These are phyloP conservation scores for Vachellia pachyceras DNA, from an alignment of 306 rosid species.

Conservation along the genomic window DNA sequence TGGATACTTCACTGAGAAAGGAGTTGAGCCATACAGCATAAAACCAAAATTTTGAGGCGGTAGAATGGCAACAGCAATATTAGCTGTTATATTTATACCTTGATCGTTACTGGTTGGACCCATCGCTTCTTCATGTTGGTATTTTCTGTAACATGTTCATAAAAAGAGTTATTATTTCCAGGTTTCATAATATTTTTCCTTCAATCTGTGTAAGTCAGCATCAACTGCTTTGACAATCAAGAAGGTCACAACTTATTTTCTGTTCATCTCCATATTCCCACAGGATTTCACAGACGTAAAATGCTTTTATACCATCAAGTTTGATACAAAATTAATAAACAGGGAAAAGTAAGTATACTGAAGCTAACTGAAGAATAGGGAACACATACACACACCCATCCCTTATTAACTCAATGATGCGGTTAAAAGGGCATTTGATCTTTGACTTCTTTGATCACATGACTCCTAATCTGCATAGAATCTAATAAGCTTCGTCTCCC, in stretches of 20 bases:
- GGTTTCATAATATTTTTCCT: conserved; percentile 53
- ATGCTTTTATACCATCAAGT: conserved; percentile 3
- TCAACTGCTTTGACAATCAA: conserved; percentile 8
- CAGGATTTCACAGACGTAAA: conserved; percentile 12
- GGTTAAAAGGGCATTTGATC: background rate
- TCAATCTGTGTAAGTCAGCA: conserved; percentile 2
- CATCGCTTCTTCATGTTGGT: conserved; percentile 41
- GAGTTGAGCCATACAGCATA: background rate
- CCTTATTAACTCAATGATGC: background rate
- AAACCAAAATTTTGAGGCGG: background rate
- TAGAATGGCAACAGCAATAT: background rate
- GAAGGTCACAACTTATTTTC: conserved; percentile 24
- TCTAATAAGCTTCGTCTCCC: background rate
- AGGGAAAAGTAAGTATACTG: background rate
- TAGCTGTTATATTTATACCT: conserved; percentile 41
- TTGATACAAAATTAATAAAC: background rate
- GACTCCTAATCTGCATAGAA: background rate
- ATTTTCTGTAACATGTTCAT: conserved; percentile 22
- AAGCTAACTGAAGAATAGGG: background rate
- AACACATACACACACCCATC: background rate
- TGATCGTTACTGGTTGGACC: conserved; percentile 40
- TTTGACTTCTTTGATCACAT: background rate
- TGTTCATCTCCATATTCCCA: conserved; percentile 20
- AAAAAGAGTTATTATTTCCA: conserved; percentile 43
- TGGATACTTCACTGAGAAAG: background rate